Evolutionary conservation across 2,329 filamentous ascomycete genomes (phyloP).

Genomic region (Periconia sp.): DNA sequence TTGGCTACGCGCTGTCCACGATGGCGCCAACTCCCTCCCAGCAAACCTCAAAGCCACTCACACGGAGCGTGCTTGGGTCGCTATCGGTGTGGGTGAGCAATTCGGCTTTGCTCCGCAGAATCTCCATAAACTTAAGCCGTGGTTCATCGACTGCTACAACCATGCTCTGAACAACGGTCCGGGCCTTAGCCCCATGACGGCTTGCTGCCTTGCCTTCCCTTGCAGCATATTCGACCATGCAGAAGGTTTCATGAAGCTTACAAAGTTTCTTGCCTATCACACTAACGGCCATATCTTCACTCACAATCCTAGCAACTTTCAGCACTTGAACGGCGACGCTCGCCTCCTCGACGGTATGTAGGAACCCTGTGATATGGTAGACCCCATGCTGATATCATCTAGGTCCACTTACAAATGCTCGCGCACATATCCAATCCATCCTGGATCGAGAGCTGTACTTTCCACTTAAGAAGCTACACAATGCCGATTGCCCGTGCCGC

Average conservation of each 20-base stretch:
- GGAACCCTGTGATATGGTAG: neutral
- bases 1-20: constrained; percentile 15
- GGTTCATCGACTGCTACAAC: constrained; percentile 15
- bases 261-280: constrained; percentile 20
- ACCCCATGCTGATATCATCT: neutral
- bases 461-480: constrained; percentile 14
- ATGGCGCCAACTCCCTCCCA: constrained; percentile 8
- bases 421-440: constrained; percentile 11
- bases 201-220: constrained; percentile 14
- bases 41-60: constrained; percentile 11
- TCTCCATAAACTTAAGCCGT: constrained; percentile 14
- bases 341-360: constrained; percentile 16
- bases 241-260: constrained; percentile 22
- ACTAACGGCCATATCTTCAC: constrained; percentile 12
- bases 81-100: constrained; percentile 13
- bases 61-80: constrained; percentile 14
- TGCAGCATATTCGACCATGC: constrained; percentile 18
- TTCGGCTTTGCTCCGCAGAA: constrained; percentile 12
- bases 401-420: constrained; percentile 16
- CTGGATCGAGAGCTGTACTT: constrained; percentile 13
- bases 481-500: constrained; percentile 14
- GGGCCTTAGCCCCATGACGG: constrained; percentile 9
- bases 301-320: constrained; percentile 11
- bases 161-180: constrained; percentile 8
- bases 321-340: constrained; percentile 8